Base-by-base conservation (phyloP, 2,329 filamentous ascomycete genomes). In the Phialocephala sp. region DNA sequence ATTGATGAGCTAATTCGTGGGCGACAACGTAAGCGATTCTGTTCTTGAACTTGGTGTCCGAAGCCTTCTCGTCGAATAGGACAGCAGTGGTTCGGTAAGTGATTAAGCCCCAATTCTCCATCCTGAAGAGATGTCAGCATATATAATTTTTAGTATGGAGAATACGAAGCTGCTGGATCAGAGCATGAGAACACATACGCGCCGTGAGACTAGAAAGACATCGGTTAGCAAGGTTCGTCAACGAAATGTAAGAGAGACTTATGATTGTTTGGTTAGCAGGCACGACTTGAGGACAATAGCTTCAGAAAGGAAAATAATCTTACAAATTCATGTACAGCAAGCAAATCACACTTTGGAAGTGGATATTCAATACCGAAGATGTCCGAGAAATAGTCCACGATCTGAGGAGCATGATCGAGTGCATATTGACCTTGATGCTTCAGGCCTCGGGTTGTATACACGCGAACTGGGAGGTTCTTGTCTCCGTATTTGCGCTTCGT, bases 321-420 rank as follows among this genome's bases (percentile, higher is more conserved):
- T 69, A 76, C 95, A 82, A 99, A 97, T 81, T 97, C 94, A 80
- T 97, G 93, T 12, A 97, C 93, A 67, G 93, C 93, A 52, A 97
- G 84, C 59, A 97, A 84, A 78, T 97, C 94, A 5, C 92, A 90
- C 83, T 97, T 97, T 68, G 94, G 93, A 20, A 97, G 85, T 37
- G 94, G 94, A 77, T 97, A 97, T 75, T 97, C 93, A 71, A 97
- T 92, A 72, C 89, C 89, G 75, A 97, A 99, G 73, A 95, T 89
- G 79, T 97, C 92, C 0, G 94, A 98, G 81, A 97, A 99, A 80
- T 93, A 96, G 80, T 99, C 95, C 62, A 99, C 92, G 71, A 95
- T 91, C 80, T 94, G 91, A 75, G 94, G 92, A 32, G 94, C 94
- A 77, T 97, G 94, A 76, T 97, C 88, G 67, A 99, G 81, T 45